A percentile compares a stretch with the other conserved stretches of the same genome.
Conservation (phyloP, 2,329 filamentous ascomycete species). For the Aspergillus unguis region DNA sequence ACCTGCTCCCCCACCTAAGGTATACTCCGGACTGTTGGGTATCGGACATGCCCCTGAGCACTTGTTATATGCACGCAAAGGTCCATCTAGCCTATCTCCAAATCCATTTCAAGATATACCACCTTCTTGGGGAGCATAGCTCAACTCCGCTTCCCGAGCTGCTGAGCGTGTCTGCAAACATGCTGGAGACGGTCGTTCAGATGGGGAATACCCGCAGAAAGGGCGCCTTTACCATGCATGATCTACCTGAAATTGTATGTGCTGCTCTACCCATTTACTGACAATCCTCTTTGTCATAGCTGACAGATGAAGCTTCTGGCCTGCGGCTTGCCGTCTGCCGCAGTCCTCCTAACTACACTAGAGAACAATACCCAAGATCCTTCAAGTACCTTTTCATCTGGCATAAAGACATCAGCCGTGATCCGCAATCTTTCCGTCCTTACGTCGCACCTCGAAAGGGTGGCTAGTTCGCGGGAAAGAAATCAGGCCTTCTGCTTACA, state of each 20-base stretch:
- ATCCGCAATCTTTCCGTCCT: background rate
- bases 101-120: background rate
- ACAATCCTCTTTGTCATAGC: background rate
- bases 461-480: background rate
- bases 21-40: background rate
- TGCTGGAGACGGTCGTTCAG: background rate
- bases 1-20: background rate
- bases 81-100: background rate
- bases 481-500: background rate
- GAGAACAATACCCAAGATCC: background rate
- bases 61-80: background rate
- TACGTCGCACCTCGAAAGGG: background rate
- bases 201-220: background rate
- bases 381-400: background rate
- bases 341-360: background rate
- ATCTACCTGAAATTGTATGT: background rate
- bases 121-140: background rate
- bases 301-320: background rate
- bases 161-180: background rate
- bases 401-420: background rate
- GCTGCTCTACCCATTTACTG: background rate
- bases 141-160: background rate
- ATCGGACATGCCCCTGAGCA: background rate
- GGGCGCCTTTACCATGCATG: background rate
- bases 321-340: background rate